These are phyloP conservation scores for Chaetomium strumarium DNA, from an alignment of 2,329 filamentous ascomycete species.

Conservation along the genomic window DNA sequence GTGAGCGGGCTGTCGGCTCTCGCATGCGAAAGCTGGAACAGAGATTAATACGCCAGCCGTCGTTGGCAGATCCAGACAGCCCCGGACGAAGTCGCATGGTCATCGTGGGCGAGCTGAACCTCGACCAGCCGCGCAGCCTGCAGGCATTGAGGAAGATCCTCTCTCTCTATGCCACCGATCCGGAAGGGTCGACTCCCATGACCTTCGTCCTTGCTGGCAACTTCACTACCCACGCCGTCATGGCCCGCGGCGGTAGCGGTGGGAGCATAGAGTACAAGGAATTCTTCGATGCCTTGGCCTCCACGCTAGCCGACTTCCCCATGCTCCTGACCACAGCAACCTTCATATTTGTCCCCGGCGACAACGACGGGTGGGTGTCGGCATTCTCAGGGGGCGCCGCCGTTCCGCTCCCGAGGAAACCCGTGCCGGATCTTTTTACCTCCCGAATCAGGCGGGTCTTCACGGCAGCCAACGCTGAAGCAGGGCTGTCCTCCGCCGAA, in stretches of 20 bases:
- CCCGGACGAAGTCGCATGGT: slow-evolving; percentile 52
- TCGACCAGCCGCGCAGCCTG: slow-evolving; percentile 77
- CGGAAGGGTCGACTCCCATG: slow-evolving; percentile 62
- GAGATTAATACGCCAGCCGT: slow-evolving; percentile 48
- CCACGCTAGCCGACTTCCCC: slow-evolving; percentile 76
- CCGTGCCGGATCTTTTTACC: slow-evolving; percentile 84
- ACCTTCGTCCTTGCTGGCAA: slow-evolving; percentile 81
- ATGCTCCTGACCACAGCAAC: slow-evolving; percentile 70
- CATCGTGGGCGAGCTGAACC: slow-evolving; percentile 78
- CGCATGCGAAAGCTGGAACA: slow-evolving; percentile 79
- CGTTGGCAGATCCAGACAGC: slow-evolving; percentile 29
- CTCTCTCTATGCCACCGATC: slow-evolving; percentile 61
- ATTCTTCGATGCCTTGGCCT: slow-evolving; percentile 82
- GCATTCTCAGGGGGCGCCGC: slow-evolving; percentile 73
- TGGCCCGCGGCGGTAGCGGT: slow-evolving; percentile 61
- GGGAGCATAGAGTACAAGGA: slow-evolving; percentile 97
- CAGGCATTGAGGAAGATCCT: slow-evolving; percentile 77
- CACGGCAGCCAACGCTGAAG: slow-evolving; percentile 67
- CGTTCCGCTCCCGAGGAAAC: slow-evolving; percentile 61
- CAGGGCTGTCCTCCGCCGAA: slow-evolving; percentile 40
- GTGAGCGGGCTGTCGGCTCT: slow-evolving; percentile 73
- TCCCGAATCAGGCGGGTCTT: slow-evolving; percentile 78
- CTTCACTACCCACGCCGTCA: slow-evolving; percentile 63
- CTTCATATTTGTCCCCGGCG: slow-evolving; percentile 89
- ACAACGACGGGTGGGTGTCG: slow-evolving; percentile 96